Evolutionary conservation across 176 grass and related monocot species (phyloP).

Genomic region (Paspalum notatum): DNA sequence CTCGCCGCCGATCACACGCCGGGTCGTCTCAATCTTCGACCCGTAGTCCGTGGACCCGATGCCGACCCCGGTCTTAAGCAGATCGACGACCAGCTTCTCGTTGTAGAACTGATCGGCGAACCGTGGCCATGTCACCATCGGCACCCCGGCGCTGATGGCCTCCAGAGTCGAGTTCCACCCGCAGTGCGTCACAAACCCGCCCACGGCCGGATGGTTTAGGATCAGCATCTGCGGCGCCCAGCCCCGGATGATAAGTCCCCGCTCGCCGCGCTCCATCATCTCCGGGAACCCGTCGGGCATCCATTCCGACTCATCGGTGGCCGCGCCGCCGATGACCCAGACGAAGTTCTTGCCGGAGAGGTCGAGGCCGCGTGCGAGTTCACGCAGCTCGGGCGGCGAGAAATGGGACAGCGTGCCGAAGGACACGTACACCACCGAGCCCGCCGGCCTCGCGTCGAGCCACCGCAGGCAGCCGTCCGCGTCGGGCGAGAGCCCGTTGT

Average conservation of each 20-base stretch:
- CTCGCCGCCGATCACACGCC: slow-evolving; percentile 40
- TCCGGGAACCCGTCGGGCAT: slow-evolving; percentile 52
- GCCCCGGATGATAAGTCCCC: slow-evolving; percentile 48
- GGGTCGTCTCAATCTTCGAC: slow-evolving; percentile 34
- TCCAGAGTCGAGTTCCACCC: slow-evolving; percentile 74
- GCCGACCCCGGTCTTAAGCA: slow-evolving; percentile 45
- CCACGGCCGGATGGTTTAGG: slow-evolving; percentile 52
- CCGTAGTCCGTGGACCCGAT: slow-evolving; percentile 41
- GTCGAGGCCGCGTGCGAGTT: slow-evolving; percentile 59
- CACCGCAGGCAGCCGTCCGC: slow-evolving; percentile 41
- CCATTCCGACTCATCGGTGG: slow-evolving; percentile 21
- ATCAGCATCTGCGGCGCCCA: slow-evolving; percentile 71
- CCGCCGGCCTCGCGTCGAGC: slow-evolving; percentile 37
- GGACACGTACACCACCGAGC: slow-evolving; percentile 62
- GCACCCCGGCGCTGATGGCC: slow-evolving; percentile 54
- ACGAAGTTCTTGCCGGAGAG: slow-evolving; percentile 53
- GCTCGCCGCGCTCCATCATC: slow-evolving; percentile 26
- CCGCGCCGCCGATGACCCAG: slow-evolving; percentile 46
- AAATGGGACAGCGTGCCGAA: slow-evolving; percentile 54
- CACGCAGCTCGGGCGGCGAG: slow-evolving; percentile 33
- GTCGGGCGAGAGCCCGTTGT: slow-evolving; percentile 8
- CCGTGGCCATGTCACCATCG: slow-evolving; percentile 80
- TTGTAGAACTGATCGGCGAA: slow-evolving; percentile 77
- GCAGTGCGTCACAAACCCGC: slow-evolving; percentile 74
- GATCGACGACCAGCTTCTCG: slow-evolving; percentile 67